Evolutionary conservation across 768 basidiomycete species (phyloP), one percentile per base, ranked within the genome.

Genomic region (Collybiopsis confluens): DNA sequence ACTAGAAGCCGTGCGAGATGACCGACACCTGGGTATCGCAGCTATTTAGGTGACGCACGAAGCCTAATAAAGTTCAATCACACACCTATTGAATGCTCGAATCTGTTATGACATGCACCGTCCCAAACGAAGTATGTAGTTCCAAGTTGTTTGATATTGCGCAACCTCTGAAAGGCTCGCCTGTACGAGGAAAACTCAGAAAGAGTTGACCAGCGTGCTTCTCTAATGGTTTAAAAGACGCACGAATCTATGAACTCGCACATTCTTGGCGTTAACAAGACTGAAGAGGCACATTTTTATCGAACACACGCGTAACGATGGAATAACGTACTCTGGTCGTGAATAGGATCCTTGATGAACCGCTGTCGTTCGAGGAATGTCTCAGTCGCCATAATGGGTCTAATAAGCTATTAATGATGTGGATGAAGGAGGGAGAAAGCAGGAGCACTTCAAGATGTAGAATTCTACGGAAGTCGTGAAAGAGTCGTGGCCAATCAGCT

Each of bases 81-180:
- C 69, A 56, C 67, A 86, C 90, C 90, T n/a, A 93, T 70, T 56
- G 79, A 86, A 62, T 93, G 90, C 59, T 92, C 90, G 59, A 93
- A 92, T 0, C 91, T 80, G 54, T 83, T 91, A 61, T 92, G 91
- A 0, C 86, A 78, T 0, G 87, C 91, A 1, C 87, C 80, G 0
- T 85, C 82, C 80, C 86, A 92, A 26, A 92, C 86, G 57, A 79
- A 82, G 58, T 82, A 85, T 0, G 86, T 79, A 4, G 86, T 81
- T 0, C 91, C 91, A 7, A 93, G 81, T 62, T 93, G 91, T 58
- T 92, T 91, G 61, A 93, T 78, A 52, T 78, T 68, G 28, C 90
- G 76, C 42, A 93, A 73, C 2, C 91, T 78, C 60, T 93, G 91
- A 61, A 92, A 92, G 13, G 38, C 26, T 9, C 50, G 37, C 7